Percentiles rank a stretch among this genome's conserved stretches.
phyloP scores from a whole-genome alignment of 768 basidiomycete genomes.

The Kwoniella bestiolae region DNA sequence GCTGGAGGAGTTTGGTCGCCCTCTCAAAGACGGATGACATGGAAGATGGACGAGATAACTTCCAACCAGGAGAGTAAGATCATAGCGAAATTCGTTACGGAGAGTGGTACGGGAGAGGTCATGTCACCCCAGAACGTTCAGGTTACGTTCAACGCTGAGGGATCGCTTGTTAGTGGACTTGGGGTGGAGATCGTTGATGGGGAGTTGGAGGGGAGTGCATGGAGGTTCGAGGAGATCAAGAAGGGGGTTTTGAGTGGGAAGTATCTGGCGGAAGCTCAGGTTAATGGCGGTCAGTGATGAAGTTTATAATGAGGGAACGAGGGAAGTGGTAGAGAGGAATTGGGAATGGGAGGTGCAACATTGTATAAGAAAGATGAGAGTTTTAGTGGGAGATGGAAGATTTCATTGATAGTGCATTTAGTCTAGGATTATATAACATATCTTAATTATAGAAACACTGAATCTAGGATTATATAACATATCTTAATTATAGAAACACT shows the following conservation, averaged over 20 bases:
- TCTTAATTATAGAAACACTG: neutral
- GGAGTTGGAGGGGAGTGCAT: slow-evolving; percentile 12
- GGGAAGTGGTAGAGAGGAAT: neutral
- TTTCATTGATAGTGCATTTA: neutral
- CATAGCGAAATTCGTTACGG: slow-evolving; percentile 55
- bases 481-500: too few species aligned
- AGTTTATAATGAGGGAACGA: neutral
- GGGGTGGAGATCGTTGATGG: slow-evolving; percentile 54
- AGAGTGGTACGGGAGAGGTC: slow-evolving; percentile 25
- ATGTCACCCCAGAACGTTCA: slow-evolving; percentile 48
- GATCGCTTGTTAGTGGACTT: slow-evolving; percentile 51
- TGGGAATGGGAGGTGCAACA: neutral
- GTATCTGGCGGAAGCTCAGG: slow-evolving; percentile 48
- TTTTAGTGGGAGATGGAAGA: neutral
- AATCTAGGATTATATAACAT: neutral
- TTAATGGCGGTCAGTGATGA: slow-evolving; percentile 3
- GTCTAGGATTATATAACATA: neutral
- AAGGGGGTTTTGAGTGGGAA: slow-evolving; percentile 53
- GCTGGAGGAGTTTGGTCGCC: slow-evolving; percentile 54
- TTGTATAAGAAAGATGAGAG: slow-evolving; percentile 1
- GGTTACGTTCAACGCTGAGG: slow-evolving; percentile 55
- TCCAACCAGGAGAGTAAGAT: slow-evolving; percentile 50
- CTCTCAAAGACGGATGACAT: slow-evolving; percentile 49
- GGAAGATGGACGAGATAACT: slow-evolving; percentile 41
- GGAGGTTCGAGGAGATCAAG: slow-evolving; percentile 51